Evolutionary conservation across 1,284 basidiomycete species (phyloP).

Genomic region (Ceratobasidium sp.): DNA sequence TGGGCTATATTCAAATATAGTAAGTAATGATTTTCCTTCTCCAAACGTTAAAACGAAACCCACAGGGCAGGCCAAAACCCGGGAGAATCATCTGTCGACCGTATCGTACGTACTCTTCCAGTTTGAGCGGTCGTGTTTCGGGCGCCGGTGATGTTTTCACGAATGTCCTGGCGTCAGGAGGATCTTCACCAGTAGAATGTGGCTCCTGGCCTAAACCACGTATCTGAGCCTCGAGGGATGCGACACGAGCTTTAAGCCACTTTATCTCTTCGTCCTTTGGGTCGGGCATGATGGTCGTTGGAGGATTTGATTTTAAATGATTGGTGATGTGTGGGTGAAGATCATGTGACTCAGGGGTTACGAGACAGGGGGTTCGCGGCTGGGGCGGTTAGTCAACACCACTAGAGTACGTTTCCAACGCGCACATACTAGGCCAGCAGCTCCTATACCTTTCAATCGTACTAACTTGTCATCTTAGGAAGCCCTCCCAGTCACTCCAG

Average conservation of each 20-base stretch:
- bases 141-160: neutral
- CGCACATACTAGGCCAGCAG: too few species aligned
- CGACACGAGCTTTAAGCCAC: neutral
- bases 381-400: too few species aligned
- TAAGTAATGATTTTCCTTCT: conserved; percentile 10
- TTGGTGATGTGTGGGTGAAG: neutral
- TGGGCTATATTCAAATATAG: conserved; percentile 72
- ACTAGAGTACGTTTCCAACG: too few species aligned
- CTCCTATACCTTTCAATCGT: too few species aligned
- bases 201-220: conserved; percentile 27
- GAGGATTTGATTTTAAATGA: conserved; percentile 4
- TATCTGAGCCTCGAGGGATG: conserved; percentile 12
- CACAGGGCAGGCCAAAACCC: conserved; percentile 87
- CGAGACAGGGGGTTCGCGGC: too few species aligned
- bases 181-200: neutral
- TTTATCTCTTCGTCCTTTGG: conserved; percentile 18
- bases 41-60: conserved; percentile 47
- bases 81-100: conserved; percentile 98
- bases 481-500: too few species aligned
- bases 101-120: conserved; percentile 88
- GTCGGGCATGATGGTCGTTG: conserved; percentile 3
- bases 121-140: conserved; percentile 52
- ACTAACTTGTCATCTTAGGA: too few species aligned
- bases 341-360: conserved; percentile 18
- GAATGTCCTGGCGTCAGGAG: neutral